phyloP scores from a whole-genome alignment of 306 rosid genomes.

The Boehmeria nivea region DNA sequence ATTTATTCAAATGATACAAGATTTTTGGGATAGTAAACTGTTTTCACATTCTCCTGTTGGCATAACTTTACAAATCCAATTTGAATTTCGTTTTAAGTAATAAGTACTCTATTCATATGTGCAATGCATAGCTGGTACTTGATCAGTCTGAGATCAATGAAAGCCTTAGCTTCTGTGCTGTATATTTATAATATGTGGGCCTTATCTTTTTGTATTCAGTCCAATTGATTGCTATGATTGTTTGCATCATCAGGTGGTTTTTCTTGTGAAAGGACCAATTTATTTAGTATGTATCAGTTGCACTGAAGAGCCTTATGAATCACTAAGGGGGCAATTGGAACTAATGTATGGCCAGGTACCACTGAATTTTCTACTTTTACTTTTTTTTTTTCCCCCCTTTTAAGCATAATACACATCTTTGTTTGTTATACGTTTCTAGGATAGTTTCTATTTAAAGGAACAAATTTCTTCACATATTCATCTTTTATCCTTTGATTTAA shows the following conservation, averaged over 20 bases:
- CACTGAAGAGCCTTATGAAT: conserved; percentile 89
- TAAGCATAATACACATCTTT: too few species aligned
- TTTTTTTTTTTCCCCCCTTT: background rate
- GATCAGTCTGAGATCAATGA: too few species aligned
- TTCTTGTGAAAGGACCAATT: conserved; percentile 94
- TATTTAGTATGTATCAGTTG: conserved; percentile 94
- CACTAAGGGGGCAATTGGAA: conserved; percentile 79
- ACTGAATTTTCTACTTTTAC: conserved; percentile 9
- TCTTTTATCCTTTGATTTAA: conserved; percentile 19
- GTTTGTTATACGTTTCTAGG: too few species aligned
- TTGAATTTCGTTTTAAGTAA: too few species aligned
- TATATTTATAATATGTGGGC: too few species aligned
- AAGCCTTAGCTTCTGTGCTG: too few species aligned
- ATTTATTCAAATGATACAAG: too few species aligned
- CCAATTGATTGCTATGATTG: conserved; percentile 10
- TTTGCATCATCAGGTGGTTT: conserved; percentile 58
- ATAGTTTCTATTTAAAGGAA: background rate
- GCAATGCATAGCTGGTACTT: too few species aligned
- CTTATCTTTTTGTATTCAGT: background rate
- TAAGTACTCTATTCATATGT: too few species aligned
- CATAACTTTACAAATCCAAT: too few species aligned
- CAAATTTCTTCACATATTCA: conserved; percentile 16
- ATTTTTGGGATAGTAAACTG: too few species aligned
- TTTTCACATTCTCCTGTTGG: too few species aligned
- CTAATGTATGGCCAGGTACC: conserved; percentile 87